Evolutionary conservation across 139 green algal genomes (phyloP).

Genomic region (Trebouxia sp.): DNA sequence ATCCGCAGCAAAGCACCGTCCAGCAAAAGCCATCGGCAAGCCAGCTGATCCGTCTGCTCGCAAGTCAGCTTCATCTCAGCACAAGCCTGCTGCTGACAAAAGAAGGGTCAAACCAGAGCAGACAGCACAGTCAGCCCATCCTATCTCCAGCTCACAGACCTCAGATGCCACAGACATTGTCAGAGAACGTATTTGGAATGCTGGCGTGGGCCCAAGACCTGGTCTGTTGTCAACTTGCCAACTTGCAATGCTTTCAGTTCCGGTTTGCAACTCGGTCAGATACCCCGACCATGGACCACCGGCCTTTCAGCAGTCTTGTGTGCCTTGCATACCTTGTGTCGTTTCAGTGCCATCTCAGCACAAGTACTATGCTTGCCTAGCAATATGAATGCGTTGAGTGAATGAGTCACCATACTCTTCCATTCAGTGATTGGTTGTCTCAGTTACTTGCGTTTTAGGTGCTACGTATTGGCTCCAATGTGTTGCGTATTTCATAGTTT

Average conservation of each 20-base stretch:
- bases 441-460: too few species aligned
- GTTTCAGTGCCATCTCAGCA: background rate
- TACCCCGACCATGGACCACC: background rate
- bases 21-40: background rate
- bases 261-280: background rate
- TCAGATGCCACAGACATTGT: background rate
- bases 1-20: background rate
- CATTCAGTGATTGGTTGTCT: too few species aligned
- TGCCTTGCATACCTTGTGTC: background rate
- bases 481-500: too few species aligned
- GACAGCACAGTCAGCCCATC: background rate
- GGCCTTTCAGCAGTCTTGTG: background rate
- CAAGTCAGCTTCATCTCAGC: background rate
- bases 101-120: background rate
- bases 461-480: too few species aligned
- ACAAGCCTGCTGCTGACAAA: background rate
- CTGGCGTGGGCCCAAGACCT: constrained; percentile 54
- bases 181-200: constrained; percentile 22
- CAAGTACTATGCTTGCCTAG: background rate
- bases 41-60: background rate
- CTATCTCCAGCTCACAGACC: background rate
- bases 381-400: background rate
- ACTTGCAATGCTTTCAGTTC: background rate
- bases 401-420: too few species aligned
- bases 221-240: constrained; percentile 34